Evolutionary conservation across 1,284 basidiomycete genomes (phyloP).

Genomic region (Trametes polyzona): DNA sequence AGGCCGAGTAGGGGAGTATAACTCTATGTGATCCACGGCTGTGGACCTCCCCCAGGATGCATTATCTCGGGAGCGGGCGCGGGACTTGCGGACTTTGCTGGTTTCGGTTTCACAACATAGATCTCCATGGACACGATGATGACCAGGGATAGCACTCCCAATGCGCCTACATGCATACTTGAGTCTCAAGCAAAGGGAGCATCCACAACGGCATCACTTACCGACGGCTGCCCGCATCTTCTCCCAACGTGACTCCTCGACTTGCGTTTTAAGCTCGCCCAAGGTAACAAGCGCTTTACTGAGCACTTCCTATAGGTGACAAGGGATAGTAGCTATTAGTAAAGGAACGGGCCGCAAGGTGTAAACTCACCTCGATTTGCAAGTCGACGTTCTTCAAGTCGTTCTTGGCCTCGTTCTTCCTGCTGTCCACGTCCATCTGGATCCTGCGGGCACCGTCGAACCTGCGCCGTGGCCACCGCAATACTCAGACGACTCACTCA

Average conservation of each 20-base stretch:
- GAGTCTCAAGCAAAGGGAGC: background rate
- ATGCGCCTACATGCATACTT: conserved; percentile 48
- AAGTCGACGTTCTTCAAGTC: conserved; percentile 90
- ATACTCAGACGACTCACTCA: conserved; percentile 78
- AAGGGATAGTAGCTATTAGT: background rate
- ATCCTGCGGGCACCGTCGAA: too few relatives aligned
- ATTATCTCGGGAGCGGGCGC: conserved; percentile 30
- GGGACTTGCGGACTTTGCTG: conserved; percentile 39
- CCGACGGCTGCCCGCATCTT: conserved; percentile 87
- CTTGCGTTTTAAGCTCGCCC: conserved; percentile 85
- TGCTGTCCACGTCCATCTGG: conserved; percentile 94
- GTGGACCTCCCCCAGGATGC: conserved; percentile 6
- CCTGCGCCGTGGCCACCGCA: too few relatives aligned
- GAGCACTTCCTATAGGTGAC: conserved; percentile 68
- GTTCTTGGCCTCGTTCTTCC: conserved; percentile 91
- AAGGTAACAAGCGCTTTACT: conserved; percentile 86
- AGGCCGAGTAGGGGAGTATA: background rate
- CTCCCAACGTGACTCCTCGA: conserved; percentile 92
- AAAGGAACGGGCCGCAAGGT: background rate
- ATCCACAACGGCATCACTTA: conserved; percentile 46
- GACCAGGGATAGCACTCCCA: conserved; percentile 65
- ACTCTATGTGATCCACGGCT: conserved; percentile 9
- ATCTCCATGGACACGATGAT: conserved; percentile 74
- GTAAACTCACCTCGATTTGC: conserved; percentile 76
- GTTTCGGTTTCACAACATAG: conserved; percentile 33